Evolutionary conservation across 2,329 filamentous ascomycete species (phyloP), one percentile per base, ranked within the genome.

Genomic region (Fusarium napiforme): DNA sequence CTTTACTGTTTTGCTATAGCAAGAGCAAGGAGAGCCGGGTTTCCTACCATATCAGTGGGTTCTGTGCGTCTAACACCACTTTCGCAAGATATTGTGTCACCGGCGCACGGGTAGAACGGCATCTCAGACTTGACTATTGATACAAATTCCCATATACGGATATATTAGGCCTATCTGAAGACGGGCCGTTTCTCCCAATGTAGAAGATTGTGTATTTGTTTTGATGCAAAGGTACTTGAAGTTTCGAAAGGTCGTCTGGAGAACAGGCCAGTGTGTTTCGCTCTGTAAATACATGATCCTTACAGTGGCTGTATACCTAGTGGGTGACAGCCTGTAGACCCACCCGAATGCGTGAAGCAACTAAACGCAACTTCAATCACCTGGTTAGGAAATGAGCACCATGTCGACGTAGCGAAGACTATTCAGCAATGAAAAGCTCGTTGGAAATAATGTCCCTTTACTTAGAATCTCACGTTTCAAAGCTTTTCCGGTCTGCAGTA

Each of bases 101-200:
- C 14, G 50, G 34, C 23, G 14, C 9, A 55, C 50, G 50, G 34
- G 34, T 55, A 55, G 23, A 28, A n/a, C 34, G 34, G 50, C 50
- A 55, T 14, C 34, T 40, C 18, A 55, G 7, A 28, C 23, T 7
- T 26, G 7, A 5, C 23, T 19, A 28, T 9, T 19, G 3, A 40
- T 28, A n/a, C 12, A n/a, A 2, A 16, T 9, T 55, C 34, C 2
- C 23, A n/a, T n/a, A 34, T 14, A 23, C 8, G 14, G 10, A 40
- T 18, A 28, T 50, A 23, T 14, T 4, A 23, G 30, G 16, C 7
- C 15, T 34, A 23, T 18, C 5, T 9, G 4, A n/a, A 6, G 9
- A n/a, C 3, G 9, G 19, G 2, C 1, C n/a, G 4, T 39, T 16
- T 5, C 9, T 18, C 14, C 2, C 7, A 3, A 8, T 28, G 3